These are phyloP conservation scores for Parasarocladium wereldwijsianum DNA, from an alignment of 2,329 filamentous ascomycete genomes.

Conservation along the genomic window DNA sequence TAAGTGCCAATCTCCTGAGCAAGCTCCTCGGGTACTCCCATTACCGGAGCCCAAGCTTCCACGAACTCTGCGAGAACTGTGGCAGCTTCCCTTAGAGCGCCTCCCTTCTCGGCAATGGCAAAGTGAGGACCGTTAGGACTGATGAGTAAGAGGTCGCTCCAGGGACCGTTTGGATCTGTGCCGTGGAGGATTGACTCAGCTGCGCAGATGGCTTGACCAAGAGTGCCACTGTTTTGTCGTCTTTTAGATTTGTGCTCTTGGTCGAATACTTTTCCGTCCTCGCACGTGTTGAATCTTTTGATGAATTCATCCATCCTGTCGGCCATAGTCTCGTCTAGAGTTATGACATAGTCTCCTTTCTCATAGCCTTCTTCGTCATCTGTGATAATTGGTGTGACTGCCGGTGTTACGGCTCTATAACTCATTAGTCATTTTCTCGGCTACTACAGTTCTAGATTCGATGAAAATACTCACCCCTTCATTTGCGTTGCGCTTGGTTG, in stretches of 20 bases:
- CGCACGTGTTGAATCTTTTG: not conserved
- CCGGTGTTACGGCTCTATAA: no score
- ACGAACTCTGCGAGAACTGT: not conserved
- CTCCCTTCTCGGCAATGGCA: not conserved
- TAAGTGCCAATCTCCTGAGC: not conserved
- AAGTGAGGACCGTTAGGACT: not conserved
- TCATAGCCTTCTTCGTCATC: not conserved
- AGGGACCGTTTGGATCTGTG: not conserved
- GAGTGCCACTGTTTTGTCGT: not conserved
- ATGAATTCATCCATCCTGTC: conserved; percentile 1
- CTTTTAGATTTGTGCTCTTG: not conserved
- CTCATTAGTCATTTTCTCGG: no score
- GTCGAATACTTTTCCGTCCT: not conserved
- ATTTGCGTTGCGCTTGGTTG: not conserved
- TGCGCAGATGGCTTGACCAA: not conserved
- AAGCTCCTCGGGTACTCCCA: not conserved
- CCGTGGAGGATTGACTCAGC: not conserved
- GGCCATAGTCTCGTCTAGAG: not conserved
- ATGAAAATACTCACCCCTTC: conserved; percentile 1
- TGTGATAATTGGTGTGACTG: not conserved
- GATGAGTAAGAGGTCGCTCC: not conserved
- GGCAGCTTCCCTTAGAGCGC: not conserved
- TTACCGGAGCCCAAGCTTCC: not conserved
- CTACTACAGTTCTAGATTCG: no score
- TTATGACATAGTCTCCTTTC: not conserved